A percentile compares a stretch with the other conserved stretches of the same genome.
Evolutionary conservation across 139 green algal species (phyloP).

Genomic region (Coelastrella sp.): DNA sequence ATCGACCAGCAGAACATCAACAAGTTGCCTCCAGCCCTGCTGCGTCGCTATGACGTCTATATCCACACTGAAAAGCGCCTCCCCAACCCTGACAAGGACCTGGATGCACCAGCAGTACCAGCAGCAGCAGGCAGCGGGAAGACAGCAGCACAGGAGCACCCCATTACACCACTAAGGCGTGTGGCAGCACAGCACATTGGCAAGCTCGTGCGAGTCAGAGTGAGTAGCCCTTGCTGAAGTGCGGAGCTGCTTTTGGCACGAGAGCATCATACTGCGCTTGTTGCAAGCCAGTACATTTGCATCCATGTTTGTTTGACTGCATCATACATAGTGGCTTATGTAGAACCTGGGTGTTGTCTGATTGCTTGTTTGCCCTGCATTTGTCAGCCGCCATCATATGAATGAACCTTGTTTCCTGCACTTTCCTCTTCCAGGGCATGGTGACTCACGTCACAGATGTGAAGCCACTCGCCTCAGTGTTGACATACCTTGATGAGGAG

Average conservation of each 20-base stretch:
- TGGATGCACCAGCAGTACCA: neutral
- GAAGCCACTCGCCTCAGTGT: slow-evolving; percentile 90
- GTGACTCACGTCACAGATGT: slow-evolving; percentile 95
- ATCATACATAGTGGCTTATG: no score
- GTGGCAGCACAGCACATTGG: slow-evolving; percentile 87
- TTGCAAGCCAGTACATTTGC: no score
- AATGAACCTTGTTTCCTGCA: slow-evolving; percentile 4
- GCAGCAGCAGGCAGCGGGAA: neutral
- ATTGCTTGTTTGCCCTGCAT: no score
- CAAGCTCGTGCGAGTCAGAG: slow-evolving; percentile 86
- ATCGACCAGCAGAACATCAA: slow-evolving; percentile 48
- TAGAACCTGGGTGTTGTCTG: no score
- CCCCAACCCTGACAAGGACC: slow-evolving; percentile 8
- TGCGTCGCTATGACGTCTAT: slow-evolving; percentile 91
- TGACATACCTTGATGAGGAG: slow-evolving; percentile 94
- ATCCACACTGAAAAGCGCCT: slow-evolving; percentile 61
- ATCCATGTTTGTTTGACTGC: no score
- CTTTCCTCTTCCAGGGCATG: slow-evolving; percentile 78
- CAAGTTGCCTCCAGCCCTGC: slow-evolving; percentile 79
- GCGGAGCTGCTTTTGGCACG: no score
- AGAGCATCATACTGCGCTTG: no score
- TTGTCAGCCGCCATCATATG: no score
- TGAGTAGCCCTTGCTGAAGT: no score
- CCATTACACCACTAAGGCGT: slow-evolving; percentile 68
- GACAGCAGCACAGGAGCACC: slow-evolving; percentile 53